These are phyloP conservation scores for Rhodocollybia butyracea DNA, from an alignment of 768 basidiomycete genomes.

Conservation along the genomic window DNA sequence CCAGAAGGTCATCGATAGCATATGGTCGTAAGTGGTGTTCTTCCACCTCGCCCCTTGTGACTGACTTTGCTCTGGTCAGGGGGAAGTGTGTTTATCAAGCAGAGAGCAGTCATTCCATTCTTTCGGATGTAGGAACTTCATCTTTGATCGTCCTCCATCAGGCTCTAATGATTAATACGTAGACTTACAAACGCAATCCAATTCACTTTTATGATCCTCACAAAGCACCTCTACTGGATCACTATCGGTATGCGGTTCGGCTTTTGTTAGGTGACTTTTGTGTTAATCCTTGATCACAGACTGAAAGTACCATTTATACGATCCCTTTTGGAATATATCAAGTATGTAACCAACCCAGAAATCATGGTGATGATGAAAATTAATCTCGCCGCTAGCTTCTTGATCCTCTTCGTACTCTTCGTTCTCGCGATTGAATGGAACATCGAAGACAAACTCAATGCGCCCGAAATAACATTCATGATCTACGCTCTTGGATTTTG, in stretches of 20 bases:
- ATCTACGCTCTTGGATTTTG: slow-evolving; percentile 78
- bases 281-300: slow-evolving; percentile 29
- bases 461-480: slow-evolving; percentile 74
- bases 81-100: slow-evolving; percentile 92
- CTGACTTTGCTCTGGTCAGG: slow-evolving; percentile 20
- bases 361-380: neutral
- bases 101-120: slow-evolving; percentile 81
- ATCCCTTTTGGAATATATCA: slow-evolving; percentile 84
- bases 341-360: slow-evolving; percentile 42
- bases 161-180: slow-evolving; percentile 5
- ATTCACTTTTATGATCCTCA: slow-evolving; percentile 94
- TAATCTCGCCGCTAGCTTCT: slow-evolving; percentile 48
- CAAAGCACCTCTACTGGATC: slow-evolving; percentile 90
- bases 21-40: slow-evolving; percentile 59
- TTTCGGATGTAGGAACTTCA: slow-evolving; percentile 68
- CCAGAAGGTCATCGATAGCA: slow-evolving; percentile 85
- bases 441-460: slow-evolving; percentile 58
- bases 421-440: slow-evolving; percentile 77
- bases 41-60: neutral
- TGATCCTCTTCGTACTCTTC: slow-evolving; percentile 77
- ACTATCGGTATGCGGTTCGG: slow-evolving; percentile 68
- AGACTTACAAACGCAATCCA: slow-evolving; percentile 93
- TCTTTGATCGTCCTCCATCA: neutral
- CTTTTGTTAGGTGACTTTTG: neutral
- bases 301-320: slow-evolving; percentile 93